Conservation (phyloP, 306 rosid genomes). For the Pueraria montana region DNA sequence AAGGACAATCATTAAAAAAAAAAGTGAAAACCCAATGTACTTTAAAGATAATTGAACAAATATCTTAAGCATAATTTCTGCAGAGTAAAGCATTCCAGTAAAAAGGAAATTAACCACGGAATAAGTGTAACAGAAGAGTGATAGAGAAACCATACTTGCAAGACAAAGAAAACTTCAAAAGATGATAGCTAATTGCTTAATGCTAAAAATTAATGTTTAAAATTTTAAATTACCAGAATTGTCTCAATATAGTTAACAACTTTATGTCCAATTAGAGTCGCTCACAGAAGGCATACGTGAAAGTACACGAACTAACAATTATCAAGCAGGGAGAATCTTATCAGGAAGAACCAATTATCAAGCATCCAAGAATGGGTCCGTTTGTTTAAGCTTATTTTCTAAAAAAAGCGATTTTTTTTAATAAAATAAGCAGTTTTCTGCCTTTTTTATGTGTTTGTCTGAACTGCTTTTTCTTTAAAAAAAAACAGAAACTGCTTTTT, state of each 20-base stretch:
- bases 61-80: slow-evolving; percentile 27
- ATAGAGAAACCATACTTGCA: slow-evolving; percentile 22
- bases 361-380: too few species aligned
- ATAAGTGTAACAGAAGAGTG: slow-evolving; percentile 22
- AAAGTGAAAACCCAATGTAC: background rate
- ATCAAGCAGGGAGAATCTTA: too few species aligned
- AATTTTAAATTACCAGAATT: background rate
- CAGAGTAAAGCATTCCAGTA: slow-evolving; percentile 24
- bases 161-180: slow-evolving; percentile 12
- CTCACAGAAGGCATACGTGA: background rate
- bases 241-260: background rate
- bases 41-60: slow-evolving; percentile 34
- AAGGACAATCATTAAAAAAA: slow-evolving; percentile 13
- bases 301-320: background rate
- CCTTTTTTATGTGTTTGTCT: too few species aligned
- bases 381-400: too few species aligned
- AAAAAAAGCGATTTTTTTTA: too few species aligned
- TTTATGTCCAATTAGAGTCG: slow-evolving; percentile 18
- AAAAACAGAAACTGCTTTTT: too few species aligned
- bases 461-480: too few species aligned
- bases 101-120: slow-evolving; percentile 21
- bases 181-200: slow-evolving; percentile 8
- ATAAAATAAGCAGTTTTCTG: too few species aligned
- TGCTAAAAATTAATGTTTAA: background rate
- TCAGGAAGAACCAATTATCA: background rate